Evolutionary conservation across 768 basidiomycete species (phyloP), one percentile per base, ranked within the genome.

Genomic region (Pleurotus ostreatus): DNA sequence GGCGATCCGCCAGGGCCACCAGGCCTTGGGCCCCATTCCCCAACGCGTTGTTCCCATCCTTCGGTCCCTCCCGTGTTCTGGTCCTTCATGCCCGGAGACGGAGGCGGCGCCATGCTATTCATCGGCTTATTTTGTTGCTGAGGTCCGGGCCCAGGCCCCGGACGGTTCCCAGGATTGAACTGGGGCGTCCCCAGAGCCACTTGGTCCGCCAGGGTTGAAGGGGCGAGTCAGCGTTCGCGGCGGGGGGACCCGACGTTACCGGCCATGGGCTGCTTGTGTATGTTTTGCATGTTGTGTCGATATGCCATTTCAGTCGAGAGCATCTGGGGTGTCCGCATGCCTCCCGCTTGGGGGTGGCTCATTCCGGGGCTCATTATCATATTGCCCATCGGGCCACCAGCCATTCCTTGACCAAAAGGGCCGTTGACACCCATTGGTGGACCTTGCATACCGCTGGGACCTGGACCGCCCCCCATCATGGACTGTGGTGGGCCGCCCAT

Each of bases 31-130:
- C 41, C n/a, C 69, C 68, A 25, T 61, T 60, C 9, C 30, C 30
- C 3, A 4, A 34, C 30, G 30, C 30, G 30, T 9, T 34, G 11
- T 34, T 34, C 25, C 66, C 25, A 63, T 57, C 46, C 66, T 67
- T 58, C 63, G 43, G 46, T 15, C 37, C n/a, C 13, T 13, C 45
- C 51, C 2, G 51, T 23, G 63, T 48, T 63, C 41, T 60, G 60
- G 58, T 71, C 71, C 55, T 71, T 65, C 61, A 72, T 72, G 1
- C 73, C 76, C 40, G 83, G 80, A 4, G 82, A 82, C 4, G 81
- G 78, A 9, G 79, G 82, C 0, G 81, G 81, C 67, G 75, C 72
- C 78, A 80, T 82, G 13, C 51, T 53, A 53, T 65, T 68, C 71
- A 74, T 76, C 1, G 72, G 64, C 48, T 68, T 66, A 46, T 65